A percentile compares a stretch with the other conserved stretches of the same genome.
Evolutionary conservation across 495 filamentous ascomycete genomes (phyloP).

Genomic region (Cercophora newfieldiana): DNA sequence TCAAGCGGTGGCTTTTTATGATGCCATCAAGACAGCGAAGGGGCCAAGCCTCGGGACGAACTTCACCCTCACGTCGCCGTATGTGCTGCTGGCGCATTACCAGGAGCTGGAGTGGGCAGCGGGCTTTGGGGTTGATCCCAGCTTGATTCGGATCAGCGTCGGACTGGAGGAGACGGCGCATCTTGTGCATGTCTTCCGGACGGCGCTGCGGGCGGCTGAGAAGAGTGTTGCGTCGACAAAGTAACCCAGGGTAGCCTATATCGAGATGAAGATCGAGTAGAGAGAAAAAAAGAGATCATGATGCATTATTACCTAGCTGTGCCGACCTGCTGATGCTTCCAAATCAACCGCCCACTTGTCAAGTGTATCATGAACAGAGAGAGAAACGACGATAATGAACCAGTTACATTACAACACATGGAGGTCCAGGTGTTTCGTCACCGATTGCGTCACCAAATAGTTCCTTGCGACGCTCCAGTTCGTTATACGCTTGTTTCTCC

Average conservation of each 20-base stretch:
- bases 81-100: constrained; percentile 90
- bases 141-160: constrained; percentile 84
- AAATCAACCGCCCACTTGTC: neutral
- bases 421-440: constrained; percentile 39
- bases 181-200: constrained; percentile 52
- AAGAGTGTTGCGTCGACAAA: constrained; percentile 2
- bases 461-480: constrained; percentile 53
- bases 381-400: neutral
- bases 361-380: neutral
- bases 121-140: constrained; percentile 72
- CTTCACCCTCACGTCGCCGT: constrained; percentile 88
- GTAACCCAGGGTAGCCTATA: neutral
- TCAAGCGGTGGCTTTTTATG: constrained; percentile 80
- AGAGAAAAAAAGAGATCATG: neutral
- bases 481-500: constrained; percentile 60
- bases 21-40: constrained; percentile 83
- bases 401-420: constrained; percentile 43
- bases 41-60: constrained; percentile 96
- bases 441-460: constrained; percentile 50
- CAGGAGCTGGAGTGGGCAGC: constrained; percentile 87
- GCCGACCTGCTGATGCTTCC: neutral
- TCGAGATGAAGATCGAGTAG: neutral
- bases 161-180: constrained; percentile 78
- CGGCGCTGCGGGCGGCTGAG: constrained; percentile 50
- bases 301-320: constrained; percentile 6